phyloP scores from a whole-genome alignment of 768 basidiomycete species.

The Russula sp. region DNA sequence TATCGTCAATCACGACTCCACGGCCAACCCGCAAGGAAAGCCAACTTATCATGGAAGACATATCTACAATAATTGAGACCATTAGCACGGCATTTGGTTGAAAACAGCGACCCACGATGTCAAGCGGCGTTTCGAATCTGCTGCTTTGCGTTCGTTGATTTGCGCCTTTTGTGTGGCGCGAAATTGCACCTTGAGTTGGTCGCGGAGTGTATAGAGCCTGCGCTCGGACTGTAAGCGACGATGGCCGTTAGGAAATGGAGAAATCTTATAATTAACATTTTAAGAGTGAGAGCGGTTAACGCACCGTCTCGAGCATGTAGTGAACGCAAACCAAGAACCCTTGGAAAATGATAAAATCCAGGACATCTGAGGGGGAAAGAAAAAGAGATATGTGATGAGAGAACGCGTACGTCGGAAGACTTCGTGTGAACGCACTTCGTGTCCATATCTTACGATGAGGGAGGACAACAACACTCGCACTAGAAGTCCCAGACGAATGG shows the following conservation, averaged over 20 bases:
- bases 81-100: background rate
- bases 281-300: constrained; percentile 19
- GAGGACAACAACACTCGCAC: constrained; percentile 32
- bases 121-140: constrained; percentile 75
- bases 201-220: constrained; percentile 42
- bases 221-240: constrained; percentile 33
- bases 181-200: constrained; percentile 48
- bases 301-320: constrained; percentile 38
- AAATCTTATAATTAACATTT: background rate
- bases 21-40: constrained; percentile 23
- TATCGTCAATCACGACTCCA: constrained; percentile 27
- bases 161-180: constrained; percentile 54
- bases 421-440: constrained; percentile 30
- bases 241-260: background rate
- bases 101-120: constrained; percentile 62
- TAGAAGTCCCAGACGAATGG: constrained; percentile 28
- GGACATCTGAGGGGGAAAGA: constrained; percentile 36
- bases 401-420: background rate
- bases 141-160: constrained; percentile 55
- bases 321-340: constrained; percentile 68
- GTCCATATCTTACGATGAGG: constrained; percentile 34
- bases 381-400: constrained; percentile 8
- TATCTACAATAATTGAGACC: constrained; percentile 37
- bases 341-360: constrained; percentile 74
- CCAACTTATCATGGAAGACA: constrained; percentile 68